A percentile compares a stretch with the other conserved stretches of the same genome.
Conservation (phyloP, 2,329 filamentous ascomycete genomes). For the Botryosphaeria dothidea region DNA sequence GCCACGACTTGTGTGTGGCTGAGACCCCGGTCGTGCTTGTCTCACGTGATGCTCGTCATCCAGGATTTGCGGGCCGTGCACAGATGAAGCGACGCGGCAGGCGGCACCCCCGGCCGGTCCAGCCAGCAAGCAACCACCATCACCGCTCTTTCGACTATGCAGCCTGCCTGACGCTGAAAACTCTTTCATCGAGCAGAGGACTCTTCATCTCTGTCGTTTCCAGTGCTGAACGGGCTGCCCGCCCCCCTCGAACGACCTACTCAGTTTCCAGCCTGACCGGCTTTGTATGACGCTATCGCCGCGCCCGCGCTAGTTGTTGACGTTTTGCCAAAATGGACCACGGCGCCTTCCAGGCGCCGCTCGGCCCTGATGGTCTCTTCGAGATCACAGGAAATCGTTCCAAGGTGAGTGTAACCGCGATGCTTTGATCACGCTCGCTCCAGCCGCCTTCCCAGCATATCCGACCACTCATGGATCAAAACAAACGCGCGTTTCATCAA, state of each 20-base stretch:
- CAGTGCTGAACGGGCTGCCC: background rate
- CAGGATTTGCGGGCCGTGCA: background rate
- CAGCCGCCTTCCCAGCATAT: background rate
- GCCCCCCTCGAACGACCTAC: background rate
- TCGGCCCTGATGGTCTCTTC: background rate
- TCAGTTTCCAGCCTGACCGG: background rate
- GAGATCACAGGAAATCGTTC: background rate
- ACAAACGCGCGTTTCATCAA: background rate
- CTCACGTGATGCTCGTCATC: background rate
- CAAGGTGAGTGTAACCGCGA: background rate
- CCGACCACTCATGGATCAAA: background rate
- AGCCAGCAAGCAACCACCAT: conserved; percentile 12
- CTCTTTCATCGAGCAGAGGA: background rate
- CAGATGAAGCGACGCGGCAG: conserved; percentile 3
- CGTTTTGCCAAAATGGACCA: conserved; percentile 1
- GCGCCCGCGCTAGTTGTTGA: background rate
- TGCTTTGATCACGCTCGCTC: background rate
- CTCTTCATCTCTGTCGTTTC: background rate
- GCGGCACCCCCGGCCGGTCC: background rate
- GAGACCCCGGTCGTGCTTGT: conserved; percentile 7
- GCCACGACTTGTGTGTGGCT: conserved; percentile 10
- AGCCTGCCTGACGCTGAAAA: background rate
- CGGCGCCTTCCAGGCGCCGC: background rate
- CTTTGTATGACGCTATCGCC: background rate
- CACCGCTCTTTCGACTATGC: conserved; percentile 6